Conservation (phyloP, 805 yeast genomes). For the Yueomyces sp. region DNA sequence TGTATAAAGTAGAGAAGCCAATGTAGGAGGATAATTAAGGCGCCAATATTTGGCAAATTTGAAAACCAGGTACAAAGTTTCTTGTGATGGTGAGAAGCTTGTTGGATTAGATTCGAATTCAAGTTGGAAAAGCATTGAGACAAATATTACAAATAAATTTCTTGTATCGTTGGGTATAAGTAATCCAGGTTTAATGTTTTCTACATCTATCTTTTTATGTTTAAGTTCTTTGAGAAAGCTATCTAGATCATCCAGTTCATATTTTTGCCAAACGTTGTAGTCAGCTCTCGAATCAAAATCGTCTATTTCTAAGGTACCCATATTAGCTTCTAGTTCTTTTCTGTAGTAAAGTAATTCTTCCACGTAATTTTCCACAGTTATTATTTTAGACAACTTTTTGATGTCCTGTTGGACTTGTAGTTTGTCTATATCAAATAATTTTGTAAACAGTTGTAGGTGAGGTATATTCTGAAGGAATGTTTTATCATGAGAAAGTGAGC, state of each 20-base stretch:
- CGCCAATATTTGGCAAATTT: slow-evolving; percentile 47
- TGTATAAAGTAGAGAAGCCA: slow-evolving; percentile 36
- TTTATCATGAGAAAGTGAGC: too few species aligned
- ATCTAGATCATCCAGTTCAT: slow-evolving; percentile 23
- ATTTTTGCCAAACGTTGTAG: slow-evolving; percentile 31
- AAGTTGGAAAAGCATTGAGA: slow-evolving; percentile 30
- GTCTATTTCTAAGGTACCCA: slow-evolving; percentile 18
- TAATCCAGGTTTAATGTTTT: not conserved
- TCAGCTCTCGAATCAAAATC: slow-evolving; percentile 26
- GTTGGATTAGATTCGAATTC: slow-evolving; percentile 12
- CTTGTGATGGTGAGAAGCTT: slow-evolving; percentile 19
- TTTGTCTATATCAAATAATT: slow-evolving; percentile 37
- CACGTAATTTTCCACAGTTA: slow-evolving; percentile 3
- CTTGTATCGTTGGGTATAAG: slow-evolving; percentile 32
- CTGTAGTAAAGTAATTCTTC: slow-evolving; percentile 6
- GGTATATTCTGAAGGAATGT: slow-evolving; percentile 33
- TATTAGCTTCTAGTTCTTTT: slow-evolving; percentile 12
- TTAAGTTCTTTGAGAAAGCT: slow-evolving; percentile 16
- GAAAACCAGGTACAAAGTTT: slow-evolving; percentile 30
- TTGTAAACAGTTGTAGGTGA: slow-evolving; percentile 32
- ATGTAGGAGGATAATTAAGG: slow-evolving; percentile 32
- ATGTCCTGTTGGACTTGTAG: slow-evolving; percentile 43
- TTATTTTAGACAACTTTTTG: too few species aligned
- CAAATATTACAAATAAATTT: slow-evolving; percentile 28
- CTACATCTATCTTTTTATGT: slow-evolving; percentile 1